Conservation (phyloP, 768 basidiomycete genomes). For the Kwoniella bestiolae region DNA sequence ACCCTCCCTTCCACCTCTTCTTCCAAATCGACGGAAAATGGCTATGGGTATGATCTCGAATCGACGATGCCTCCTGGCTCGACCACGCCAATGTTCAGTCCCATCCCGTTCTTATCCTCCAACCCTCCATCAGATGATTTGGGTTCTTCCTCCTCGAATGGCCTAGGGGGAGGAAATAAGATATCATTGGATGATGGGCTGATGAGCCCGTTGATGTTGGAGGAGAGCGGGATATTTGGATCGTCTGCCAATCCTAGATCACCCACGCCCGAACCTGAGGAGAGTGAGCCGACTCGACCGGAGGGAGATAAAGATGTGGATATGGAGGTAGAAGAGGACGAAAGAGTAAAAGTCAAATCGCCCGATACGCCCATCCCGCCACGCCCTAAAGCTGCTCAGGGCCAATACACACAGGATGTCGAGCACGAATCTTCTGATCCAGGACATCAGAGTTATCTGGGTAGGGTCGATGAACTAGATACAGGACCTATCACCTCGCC, state of each 20-base stretch:
- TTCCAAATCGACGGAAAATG: slow-evolving; percentile 18
- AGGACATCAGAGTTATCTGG: slow-evolving; percentile 52
- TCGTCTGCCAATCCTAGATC: slow-evolving; percentile 25
- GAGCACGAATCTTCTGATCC: slow-evolving; percentile 29
- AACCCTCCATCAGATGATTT: neutral
- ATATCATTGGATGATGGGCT: slow-evolving; percentile 29
- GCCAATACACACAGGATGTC: slow-evolving; percentile 12
- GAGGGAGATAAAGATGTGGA: slow-evolving; percentile 7
- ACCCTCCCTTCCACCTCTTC: slow-evolving; percentile 19
- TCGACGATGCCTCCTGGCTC: slow-evolving; percentile 42
- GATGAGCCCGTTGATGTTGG: slow-evolving; percentile 44
- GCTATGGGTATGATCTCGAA: slow-evolving; percentile 21
- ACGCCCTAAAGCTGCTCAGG: slow-evolving; percentile 17
- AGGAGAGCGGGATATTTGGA: slow-evolving; percentile 10
- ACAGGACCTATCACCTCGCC: slow-evolving; percentile 45
- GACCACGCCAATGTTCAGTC: slow-evolving; percentile 56
- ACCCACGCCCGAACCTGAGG: slow-evolving; percentile 47
- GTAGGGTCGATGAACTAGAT: slow-evolving; percentile 58
- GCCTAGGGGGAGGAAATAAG: neutral
- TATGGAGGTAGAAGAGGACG: slow-evolving; percentile 5
- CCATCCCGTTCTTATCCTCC: slow-evolving; percentile 55
- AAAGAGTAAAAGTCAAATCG: neutral
- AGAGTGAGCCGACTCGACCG: slow-evolving; percentile 5
- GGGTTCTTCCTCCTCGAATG: slow-evolving; percentile 2
- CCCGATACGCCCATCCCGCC: slow-evolving; percentile 8